A percentile compares a stretch with the other conserved stretches of the same genome.
These are phyloP conservation scores for Globisporangium middletonii DNA, from an alignment of 352 stramenopile genomes.

Conservation along the genomic window DNA sequence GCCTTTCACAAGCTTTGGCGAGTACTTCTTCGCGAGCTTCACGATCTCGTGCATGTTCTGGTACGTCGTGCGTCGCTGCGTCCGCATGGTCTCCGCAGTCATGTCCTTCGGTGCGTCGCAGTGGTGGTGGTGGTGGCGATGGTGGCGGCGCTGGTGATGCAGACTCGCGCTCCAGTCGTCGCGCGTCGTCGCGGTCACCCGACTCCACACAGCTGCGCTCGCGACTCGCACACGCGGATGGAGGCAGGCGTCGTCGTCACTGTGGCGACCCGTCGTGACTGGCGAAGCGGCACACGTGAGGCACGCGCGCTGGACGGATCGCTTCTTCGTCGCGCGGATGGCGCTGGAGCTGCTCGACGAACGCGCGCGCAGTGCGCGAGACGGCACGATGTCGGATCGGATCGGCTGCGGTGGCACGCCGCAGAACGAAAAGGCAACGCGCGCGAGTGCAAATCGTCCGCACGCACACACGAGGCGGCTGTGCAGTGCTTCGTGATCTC, in stretches of 20 bases:
- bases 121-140: background rate
- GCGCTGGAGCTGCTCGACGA: background rate
- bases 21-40: conserved; percentile 87
- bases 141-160: background rate
- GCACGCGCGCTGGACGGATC: background rate
- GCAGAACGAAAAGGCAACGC: conserved; percentile 13
- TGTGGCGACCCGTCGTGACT: background rate
- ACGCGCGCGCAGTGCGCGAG: too few relatives aligned
- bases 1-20: conserved; percentile 81
- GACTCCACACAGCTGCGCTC: conserved; percentile 4
- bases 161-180: background rate
- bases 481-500: conserved; percentile 12
- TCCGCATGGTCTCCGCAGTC: conserved; percentile 67
- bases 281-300: conserved; percentile 3
- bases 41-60: conserved; percentile 88
- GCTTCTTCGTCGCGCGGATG: background rate
- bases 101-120: conserved; percentile 21
- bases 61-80: conserved; percentile 71
- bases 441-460: conserved; percentile 12
- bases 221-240: background rate
- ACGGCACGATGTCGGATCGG: background rate
- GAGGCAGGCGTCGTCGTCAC: conserved; percentile 2
- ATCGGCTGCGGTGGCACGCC: background rate
- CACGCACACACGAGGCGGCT: conserved; percentile 16
- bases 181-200: background rate